Base-by-base conservation (phyloP, 495 filamentous ascomycete species). In the Clavariopsis aquatica region DNA sequence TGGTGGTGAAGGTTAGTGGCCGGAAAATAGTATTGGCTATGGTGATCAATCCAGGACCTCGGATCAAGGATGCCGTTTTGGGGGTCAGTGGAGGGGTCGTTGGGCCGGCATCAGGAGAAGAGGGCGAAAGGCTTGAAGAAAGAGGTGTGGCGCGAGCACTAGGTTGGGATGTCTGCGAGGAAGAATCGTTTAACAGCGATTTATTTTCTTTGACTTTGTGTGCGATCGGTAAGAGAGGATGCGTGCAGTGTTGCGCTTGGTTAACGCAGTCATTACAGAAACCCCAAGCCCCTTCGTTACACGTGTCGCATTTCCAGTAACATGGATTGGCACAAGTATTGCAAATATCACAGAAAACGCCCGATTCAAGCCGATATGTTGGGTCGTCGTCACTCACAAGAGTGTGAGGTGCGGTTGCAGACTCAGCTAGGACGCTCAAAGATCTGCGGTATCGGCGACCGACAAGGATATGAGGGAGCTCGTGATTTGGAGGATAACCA, bases 211-310 rank as follows among this genome's bases (percentile, higher is more conserved):
- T 28, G 22, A 51, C 60, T 45, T 81, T 71, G 55, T 80, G 79
- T 17, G 82, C 75, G 23, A 93, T 76, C 2, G 92, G 89, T 1
- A 93, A 78, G 0, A 96, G 77, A 0, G 86, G 78, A 70, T 96
- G 92, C 0, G 85, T 89, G 76, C 92, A 96, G 66, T 84, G 86
- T 46, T 79, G 79, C 13, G 87, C 89, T 73, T 85, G 84, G 49
- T 90, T 90, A 27, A 96, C 90, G 71, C 92, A 96, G 59, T 75
- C 71, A 62, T 88, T 87, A 76, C 92, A 96, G 69, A 90, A 96
- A 0, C 92, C 92, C 92, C 92, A 96, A 69, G 92, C 91, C 26
- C 89, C 92, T 57, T 93, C 87, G 69, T 96, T 95, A 75, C 92
- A 96, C 38, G 79, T 67, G 57, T 84, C 83, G 74, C 92, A 96